A percentile compares a stretch with the other conserved stretches of the same genome.
Conservation (phyloP, 208 protist species). For the Acanthamoeba culbertsoni region DNA sequence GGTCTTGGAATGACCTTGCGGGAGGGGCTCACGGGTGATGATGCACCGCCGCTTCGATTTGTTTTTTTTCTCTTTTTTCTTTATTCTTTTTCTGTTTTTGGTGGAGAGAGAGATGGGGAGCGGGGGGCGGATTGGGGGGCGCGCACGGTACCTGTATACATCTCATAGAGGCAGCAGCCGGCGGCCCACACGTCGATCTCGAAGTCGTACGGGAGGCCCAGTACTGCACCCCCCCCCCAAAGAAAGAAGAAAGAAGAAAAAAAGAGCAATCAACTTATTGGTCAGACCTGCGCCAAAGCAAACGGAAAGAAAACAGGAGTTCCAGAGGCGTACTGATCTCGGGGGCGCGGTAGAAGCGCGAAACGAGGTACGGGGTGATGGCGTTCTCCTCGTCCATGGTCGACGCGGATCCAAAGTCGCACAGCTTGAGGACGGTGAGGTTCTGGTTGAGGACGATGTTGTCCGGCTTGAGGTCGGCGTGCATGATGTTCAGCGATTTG, state of each 20-base stretch:
- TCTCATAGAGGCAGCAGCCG: conserved; percentile 84
- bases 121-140: not conserved
- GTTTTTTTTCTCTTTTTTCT: too few relatives aligned
- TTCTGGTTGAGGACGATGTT: conserved; percentile 85
- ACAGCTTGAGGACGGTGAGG: conserved; percentile 82
- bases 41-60: too few relatives aligned
- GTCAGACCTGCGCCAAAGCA: not conserved
- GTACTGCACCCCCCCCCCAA: conserved; percentile 65
- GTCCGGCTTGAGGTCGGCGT: conserved; percentile 88
- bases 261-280: not conserved
- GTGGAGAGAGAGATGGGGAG: too few relatives aligned
- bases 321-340: conserved; percentile 83
- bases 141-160: conserved; percentile 76
- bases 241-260: not conserved
- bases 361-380: conserved; percentile 84
- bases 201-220: conserved; percentile 79
- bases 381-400: conserved; percentile 71
- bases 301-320: not conserved
- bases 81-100: too few relatives aligned
- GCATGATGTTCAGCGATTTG: conserved; percentile 78
- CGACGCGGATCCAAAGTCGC: conserved; percentile 80
- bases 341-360: conserved; percentile 86
- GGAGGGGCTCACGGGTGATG: too few relatives aligned
- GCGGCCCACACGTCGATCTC: conserved; percentile 86
- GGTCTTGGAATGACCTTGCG: too few relatives aligned